phyloP scores from a whole-genome alignment of 2,329 filamentous ascomycete species.

The Plenodomus lindquistii region DNA sequence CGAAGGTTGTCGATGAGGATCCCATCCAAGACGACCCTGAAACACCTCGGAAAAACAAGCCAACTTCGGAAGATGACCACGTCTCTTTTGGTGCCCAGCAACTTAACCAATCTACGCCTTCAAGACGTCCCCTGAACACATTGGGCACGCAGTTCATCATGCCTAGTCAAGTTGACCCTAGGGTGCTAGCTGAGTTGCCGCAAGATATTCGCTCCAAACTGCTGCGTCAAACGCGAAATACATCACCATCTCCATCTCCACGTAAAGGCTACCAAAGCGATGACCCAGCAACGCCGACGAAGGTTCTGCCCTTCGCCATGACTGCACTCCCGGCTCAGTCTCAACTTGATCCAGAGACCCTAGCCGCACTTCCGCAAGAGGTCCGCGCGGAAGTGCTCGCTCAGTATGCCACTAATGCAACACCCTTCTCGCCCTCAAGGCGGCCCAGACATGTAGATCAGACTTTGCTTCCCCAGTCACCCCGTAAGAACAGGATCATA shows the following conservation, averaged over 20 bases:
- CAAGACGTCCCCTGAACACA: slow-evolving; percentile 73
- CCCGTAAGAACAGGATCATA: slow-evolving; percentile 58
- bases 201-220: slow-evolving; percentile 79
- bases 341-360: slow-evolving; percentile 82
- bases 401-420: slow-evolving; percentile 59
- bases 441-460: slow-evolving; percentile 42
- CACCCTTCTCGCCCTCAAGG: slow-evolving; percentile 33
- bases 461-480: slow-evolving; percentile 44
- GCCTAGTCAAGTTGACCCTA: slow-evolving; percentile 78
- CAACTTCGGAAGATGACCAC: slow-evolving; percentile 29
- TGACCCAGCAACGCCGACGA: slow-evolving; percentile 18
- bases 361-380: slow-evolving; percentile 81
- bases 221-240: slow-evolving; percentile 45
- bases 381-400: slow-evolving; percentile 82
- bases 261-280: slow-evolving; percentile 4
- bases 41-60: slow-evolving; percentile 43
- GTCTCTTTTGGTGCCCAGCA: slow-evolving; percentile 43
- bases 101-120: slow-evolving; percentile 53
- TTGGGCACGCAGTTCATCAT: slow-evolving; percentile 90
- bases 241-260: slow-evolving; percentile 32
- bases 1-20: slow-evolving; percentile 36
- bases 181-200: slow-evolving; percentile 82
- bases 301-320: slow-evolving; percentile 27
- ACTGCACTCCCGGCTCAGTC: slow-evolving; percentile 64
- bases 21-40: slow-evolving; percentile 53